A percentile compares a stretch with the other conserved stretches of the same genome.
phyloP scores from a whole-genome alignment of 2,329 filamentous ascomycete species.

The Neopestalotiopsis rosae region DNA sequence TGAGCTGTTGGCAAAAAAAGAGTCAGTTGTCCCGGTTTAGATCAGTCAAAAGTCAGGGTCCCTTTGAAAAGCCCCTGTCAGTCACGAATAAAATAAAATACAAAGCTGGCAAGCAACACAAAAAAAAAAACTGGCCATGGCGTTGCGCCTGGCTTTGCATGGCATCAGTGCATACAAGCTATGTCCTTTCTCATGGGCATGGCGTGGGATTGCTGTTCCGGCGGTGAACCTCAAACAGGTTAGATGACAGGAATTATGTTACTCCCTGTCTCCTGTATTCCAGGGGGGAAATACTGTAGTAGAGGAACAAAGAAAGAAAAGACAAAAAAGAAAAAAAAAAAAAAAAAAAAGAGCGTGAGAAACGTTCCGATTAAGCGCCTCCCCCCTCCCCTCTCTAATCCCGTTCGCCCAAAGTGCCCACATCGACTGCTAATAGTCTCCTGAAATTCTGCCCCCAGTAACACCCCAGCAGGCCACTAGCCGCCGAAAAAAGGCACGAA shows the following conservation, averaged over 20 bases:
- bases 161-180: too few relatives aligned
- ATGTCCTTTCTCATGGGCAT: neutral
- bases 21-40: too few relatives aligned
- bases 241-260: neutral
- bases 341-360: neutral
- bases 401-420: neutral
- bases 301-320: too few relatives aligned
- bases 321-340: too few relatives aligned
- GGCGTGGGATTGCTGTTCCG: neutral
- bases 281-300: too few relatives aligned
- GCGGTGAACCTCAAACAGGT: neutral
- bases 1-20: neutral
- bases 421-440: neutral
- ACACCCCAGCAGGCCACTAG: neutral
- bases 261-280: neutral
- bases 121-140: too few relatives aligned
- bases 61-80: neutral
- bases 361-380: conserved; percentile 1
- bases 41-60: neutral
- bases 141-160: too few relatives aligned
- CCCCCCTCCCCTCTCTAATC: neutral
- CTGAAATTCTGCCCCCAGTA: neutral
- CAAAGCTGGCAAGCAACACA: neutral
- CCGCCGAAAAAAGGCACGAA: conserved; percentile 10
- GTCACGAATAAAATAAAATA: too few relatives aligned